Evolutionary conservation across 495 filamentous ascomycete species (phyloP).

Genomic region (Aspergillus panamensis): DNA sequence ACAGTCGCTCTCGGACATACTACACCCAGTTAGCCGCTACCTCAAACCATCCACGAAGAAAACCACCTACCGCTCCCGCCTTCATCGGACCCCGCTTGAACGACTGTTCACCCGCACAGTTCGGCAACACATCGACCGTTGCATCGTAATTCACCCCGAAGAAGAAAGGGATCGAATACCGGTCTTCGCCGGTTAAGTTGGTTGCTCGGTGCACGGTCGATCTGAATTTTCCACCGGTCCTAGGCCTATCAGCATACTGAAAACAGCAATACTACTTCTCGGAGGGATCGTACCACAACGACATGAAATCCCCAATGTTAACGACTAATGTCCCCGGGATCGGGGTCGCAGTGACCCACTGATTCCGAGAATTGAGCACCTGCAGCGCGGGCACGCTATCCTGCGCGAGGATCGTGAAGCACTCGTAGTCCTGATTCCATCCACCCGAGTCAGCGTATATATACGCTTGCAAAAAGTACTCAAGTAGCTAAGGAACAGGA

Average conservation of each 20-base stretch:
- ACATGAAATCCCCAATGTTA: constrained; percentile 49
- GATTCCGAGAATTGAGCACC: constrained; percentile 35
- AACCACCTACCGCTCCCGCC: constrained; percentile 22
- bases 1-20: not conserved
- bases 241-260: not conserved
- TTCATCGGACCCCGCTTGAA: constrained; percentile 24
- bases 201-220: constrained; percentile 50
- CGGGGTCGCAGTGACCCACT: constrained; percentile 45
- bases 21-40: not conserved
- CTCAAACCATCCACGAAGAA: not conserved
- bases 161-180: constrained; percentile 51
- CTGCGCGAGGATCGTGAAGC: constrained; percentile 42
- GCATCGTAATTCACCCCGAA: constrained; percentile 36
- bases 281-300: constrained; percentile 32
- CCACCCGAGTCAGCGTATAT: not conserved
- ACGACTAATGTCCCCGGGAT: constrained; percentile 46
- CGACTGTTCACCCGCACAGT: constrained; percentile 18
- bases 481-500: too few relatives aligned
- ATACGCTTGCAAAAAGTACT: not conserved
- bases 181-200: constrained; percentile 43
- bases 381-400: constrained; percentile 42
- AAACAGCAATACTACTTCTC: too few relatives aligned
- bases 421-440: constrained; percentile 42
- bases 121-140: constrained; percentile 25
- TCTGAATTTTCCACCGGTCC: constrained; percentile 42